Base-by-base conservation (phyloP, 805 yeast species). In the Ogataea pini region DNA sequence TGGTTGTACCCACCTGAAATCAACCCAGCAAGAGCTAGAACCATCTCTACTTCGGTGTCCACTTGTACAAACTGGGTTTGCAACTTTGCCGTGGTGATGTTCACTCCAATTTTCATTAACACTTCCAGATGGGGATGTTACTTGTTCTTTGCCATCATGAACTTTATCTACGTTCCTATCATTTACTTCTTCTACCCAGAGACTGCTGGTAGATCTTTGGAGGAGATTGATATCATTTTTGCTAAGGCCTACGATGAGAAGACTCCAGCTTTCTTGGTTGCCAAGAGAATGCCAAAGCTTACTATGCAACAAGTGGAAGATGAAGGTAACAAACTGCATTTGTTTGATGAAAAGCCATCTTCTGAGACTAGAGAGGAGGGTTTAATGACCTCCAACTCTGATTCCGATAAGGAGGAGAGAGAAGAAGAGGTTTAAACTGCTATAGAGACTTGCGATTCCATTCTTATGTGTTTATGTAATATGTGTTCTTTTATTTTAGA, bases 121-220 rank as follows among this genome's bases (percentile, higher is more conserved):
- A 48, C 72, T 56, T 70, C 80, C 61, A 71, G 75, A 49, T 83
- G 85, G 78, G 86, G 85, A 50, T 77, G 85, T 50, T 86, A 85
- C 67, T 65, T 85, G 43, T 79, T 86, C 68, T 86, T 86, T 66
- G 87, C 88, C 7, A 63, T 71, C 27, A 73, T 85, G 53, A 85
- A 85, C 71, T 75, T 77, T 60, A 52, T 73, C 39, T 84, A 80
- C 71, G 66, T 81, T 46, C 87, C 89, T 27, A 68, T 83, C 50
- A 80, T 80, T 52, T 82, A 70, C 75, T 76, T 83, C 70, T 79
- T 76, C 67, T 86, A 83, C 65, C 92, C 91, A 36, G 92, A 86
- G 71, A 85, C 90, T 37, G 81, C 86, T 27, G 89, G 89, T 42
- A 77, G 89, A 64, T 75, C 86, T 32, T 75, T 86, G 67, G 91